A percentile compares a stretch with the other conserved stretches of the same genome.
Conservation (phyloP, 768 basidiomycete genomes). For the Auricularia sp. region DNA sequence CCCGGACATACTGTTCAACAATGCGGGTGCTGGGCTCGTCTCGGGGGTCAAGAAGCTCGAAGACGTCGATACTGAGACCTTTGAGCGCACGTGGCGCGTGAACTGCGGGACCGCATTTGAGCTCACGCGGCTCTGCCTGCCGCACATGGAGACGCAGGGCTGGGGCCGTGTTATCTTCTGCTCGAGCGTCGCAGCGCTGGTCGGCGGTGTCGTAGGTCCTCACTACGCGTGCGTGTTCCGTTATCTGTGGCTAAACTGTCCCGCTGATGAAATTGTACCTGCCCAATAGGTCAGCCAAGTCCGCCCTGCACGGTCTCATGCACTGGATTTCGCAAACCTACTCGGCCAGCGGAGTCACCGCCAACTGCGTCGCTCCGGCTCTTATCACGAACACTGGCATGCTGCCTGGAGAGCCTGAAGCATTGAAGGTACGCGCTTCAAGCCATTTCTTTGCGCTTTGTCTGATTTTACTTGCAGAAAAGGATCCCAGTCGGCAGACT, state of each 20-base stretch:
- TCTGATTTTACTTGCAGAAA: slow-evolving; percentile 20
- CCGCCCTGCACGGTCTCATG: slow-evolving; percentile 43
- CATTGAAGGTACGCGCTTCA: slow-evolving; percentile 21
- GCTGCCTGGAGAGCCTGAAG: slow-evolving; percentile 14
- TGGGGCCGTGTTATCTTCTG: slow-evolving; percentile 44
- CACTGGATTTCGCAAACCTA: slow-evolving; percentile 47
- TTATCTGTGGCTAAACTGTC: neutral
- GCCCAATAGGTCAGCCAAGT: slow-evolving; percentile 32
- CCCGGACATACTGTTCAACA: slow-evolving; percentile 44
- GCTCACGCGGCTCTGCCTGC: slow-evolving; percentile 41
- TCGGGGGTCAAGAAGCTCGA: slow-evolving; percentile 40
- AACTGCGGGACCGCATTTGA: slow-evolving; percentile 39
- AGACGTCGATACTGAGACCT: slow-evolving; percentile 32
- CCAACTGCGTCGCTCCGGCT: slow-evolving; percentile 45
- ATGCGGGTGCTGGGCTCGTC: slow-evolving; percentile 35
- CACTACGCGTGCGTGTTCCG: slow-evolving; percentile 31
- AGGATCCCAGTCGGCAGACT: slow-evolving; percentile 43
- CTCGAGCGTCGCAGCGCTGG: slow-evolving; percentile 43
- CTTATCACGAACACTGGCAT: slow-evolving; percentile 26
- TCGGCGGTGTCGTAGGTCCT: slow-evolving; percentile 45
- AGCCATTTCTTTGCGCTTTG: neutral
- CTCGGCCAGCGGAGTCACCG: slow-evolving; percentile 41
- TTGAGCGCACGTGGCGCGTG: slow-evolving; percentile 37
- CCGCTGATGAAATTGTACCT: neutral
- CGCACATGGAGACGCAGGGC: slow-evolving; percentile 39